phyloP scores from a whole-genome alignment of 352 stramenopile genomes.

The Phytophthora vignae region DNA sequence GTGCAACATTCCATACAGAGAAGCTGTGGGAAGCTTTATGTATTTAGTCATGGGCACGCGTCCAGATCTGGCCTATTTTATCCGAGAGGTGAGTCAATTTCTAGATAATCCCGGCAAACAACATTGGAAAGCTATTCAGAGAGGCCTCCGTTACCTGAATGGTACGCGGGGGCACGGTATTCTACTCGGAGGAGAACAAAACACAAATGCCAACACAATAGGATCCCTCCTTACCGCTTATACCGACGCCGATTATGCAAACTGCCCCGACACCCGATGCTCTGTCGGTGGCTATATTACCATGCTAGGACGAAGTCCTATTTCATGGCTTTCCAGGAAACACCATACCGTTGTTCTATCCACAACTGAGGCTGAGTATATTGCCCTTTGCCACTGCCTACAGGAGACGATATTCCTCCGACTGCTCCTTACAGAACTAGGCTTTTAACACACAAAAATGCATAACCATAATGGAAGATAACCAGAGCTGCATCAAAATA shows the following conservation, averaged over 20 bases:
- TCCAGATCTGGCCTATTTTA: background rate
- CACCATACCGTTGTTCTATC: background rate
- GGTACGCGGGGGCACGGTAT: too few species aligned
- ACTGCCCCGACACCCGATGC: background rate
- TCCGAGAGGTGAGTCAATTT: background rate
- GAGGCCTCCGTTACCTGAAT: too few species aligned
- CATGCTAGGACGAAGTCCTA: background rate
- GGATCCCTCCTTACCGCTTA: background rate
- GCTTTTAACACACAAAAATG: background rate
- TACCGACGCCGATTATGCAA: background rate
- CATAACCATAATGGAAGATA: background rate
- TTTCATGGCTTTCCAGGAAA: background rate
- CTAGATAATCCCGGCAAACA: slow-evolving; percentile 1
- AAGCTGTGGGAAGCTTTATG: background rate
- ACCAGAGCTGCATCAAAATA: background rate
- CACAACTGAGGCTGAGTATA: background rate
- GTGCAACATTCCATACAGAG: background rate
- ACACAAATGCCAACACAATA: background rate
- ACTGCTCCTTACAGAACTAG: background rate
- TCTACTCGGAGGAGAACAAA: background rate
- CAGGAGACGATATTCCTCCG: background rate
- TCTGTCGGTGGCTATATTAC: background rate
- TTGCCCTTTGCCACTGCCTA: background rate
- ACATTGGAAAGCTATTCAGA: background rate
- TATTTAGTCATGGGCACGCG: background rate